Conservation (phyloP, 78 protist species). For the Dictyostelium intermedium region DNA sequence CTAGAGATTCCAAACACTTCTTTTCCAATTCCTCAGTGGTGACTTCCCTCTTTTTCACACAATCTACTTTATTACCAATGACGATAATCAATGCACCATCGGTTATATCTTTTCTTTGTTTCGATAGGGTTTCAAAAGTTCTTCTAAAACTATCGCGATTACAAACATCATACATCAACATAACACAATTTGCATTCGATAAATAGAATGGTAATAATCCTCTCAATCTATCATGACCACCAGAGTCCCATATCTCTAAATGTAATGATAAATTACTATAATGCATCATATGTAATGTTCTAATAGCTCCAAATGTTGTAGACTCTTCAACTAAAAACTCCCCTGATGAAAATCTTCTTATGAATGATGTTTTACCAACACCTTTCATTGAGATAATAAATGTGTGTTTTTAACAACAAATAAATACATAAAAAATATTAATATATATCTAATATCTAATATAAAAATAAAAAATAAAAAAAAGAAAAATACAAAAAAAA, state of each 20-base stretch:
- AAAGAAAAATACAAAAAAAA: too few relatives aligned
- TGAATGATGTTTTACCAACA: slow-evolving; percentile 64
- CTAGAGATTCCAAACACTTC: slow-evolving; percentile 34
- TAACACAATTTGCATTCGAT: slow-evolving; percentile 35
- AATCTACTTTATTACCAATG: slow-evolving; percentile 55
- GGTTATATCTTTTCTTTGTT: slow-evolving; percentile 2
- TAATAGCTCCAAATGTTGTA: slow-evolving; percentile 62
- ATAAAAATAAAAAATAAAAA: too few relatives aligned
- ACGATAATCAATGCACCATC: slow-evolving; percentile 26
- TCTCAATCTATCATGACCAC: slow-evolving; percentile 60
- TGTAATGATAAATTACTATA: slow-evolving; percentile 37
- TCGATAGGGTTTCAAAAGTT: neutral
- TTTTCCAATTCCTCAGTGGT: slow-evolving; percentile 26
- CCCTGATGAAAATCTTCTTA: slow-evolving; percentile 60
- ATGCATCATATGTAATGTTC: slow-evolving; percentile 63
- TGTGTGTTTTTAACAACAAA: too few relatives aligned
- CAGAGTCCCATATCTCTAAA: slow-evolving; percentile 68
- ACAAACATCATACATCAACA: slow-evolving; percentile 59
- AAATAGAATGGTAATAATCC: slow-evolving; percentile 60
- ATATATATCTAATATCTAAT: too few relatives aligned
- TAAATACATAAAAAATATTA: too few relatives aligned
- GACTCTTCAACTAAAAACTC: slow-evolving; percentile 39
- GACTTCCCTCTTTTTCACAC: slow-evolving; percentile 19
- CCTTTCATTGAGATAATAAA: too few relatives aligned
- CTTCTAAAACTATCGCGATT: neutral